phyloP scores from a whole-genome alignment of 805 yeast genomes.

The Spathaspora boniae region DNA sequence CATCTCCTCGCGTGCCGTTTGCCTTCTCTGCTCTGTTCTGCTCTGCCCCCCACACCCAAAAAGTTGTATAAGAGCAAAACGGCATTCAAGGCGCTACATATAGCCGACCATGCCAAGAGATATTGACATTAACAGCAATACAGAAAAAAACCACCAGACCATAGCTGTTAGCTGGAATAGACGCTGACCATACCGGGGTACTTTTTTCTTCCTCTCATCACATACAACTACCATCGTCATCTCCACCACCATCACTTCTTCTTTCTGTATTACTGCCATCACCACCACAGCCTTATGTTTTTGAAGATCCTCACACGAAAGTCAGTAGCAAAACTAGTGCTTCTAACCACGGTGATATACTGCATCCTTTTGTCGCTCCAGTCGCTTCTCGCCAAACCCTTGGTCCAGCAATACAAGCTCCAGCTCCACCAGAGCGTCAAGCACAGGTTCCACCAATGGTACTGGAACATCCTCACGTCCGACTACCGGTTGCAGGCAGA shows the following conservation, averaged over 20 bases:
- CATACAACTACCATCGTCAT: not conserved
- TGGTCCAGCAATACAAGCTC: constrained; percentile 12
- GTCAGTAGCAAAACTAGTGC: constrained; percentile 9
- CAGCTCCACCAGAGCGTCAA: constrained; percentile 15
- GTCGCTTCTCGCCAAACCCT: constrained; percentile 8
- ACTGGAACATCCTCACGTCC: constrained; percentile 16
- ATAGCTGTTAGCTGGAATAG: too few relatives aligned
- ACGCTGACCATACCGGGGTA: too few relatives aligned
- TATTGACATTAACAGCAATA: too few relatives aligned
- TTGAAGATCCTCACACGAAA: constrained; percentile 7
- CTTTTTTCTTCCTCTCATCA: not conserved
- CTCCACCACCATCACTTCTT: not conserved
- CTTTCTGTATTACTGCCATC: not conserved
- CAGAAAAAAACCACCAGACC: too few relatives aligned
- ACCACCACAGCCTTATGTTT: not conserved
- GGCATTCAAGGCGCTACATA: too few relatives aligned
- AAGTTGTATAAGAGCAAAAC: too few relatives aligned
- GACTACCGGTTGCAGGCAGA: constrained; percentile 16
- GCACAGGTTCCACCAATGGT: constrained; percentile 15
- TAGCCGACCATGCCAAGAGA: too few relatives aligned
- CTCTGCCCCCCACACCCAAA: too few relatives aligned
- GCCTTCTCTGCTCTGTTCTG: too few relatives aligned
- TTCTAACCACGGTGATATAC: constrained; percentile 10
- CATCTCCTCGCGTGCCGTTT: too few relatives aligned
- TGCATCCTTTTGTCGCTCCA: constrained; percentile 8